Evolutionary conservation across 2,329 filamentous ascomycete genomes (phyloP), one percentile per base, ranked within the genome.

Genomic region (Purpureocillium lavendulum): DNA sequence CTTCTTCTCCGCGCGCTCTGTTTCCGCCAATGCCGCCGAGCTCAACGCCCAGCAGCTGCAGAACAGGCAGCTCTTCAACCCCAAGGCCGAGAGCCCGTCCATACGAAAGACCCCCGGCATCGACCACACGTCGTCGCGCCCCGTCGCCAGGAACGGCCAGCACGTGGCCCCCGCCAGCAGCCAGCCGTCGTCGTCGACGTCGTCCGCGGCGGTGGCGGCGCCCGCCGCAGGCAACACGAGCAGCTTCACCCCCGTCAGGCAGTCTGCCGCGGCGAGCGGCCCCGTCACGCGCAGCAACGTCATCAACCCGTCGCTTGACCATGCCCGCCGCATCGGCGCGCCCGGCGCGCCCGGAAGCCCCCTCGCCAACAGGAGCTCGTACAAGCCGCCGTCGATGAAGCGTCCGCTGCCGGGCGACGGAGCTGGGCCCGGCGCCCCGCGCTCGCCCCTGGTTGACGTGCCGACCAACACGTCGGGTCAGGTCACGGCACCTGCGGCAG

Each of bases 71-170:
- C 66, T 71, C 17, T 90, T 89, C 58, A 83, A 89, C 50, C 84
- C 83, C 3, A 80, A 80, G 42, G 72, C 79, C 6, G 83, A 89
- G 52, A 87, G 82, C 45, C 88, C 89, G 0, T 92, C 88, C 1
- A 88, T 95, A 54, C 78, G 87, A 45, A 89, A 90, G 56, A 96
- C 90, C 1, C 84, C 84, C 0, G 89, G 89, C 3, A 75, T 96
- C 30, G 87, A 96, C 53, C 87, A 94, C 54, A 79, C 66, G 16
- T 82, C 77, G 38, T 89, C 84, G 4, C 81, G 82, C 38, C 87
- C 88, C 0, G 65, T 95, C 2, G 73, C 72, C 4, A 75, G 72
- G 45, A 70, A 67, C 34, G 64, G 70, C 0, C 67, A 74, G 45
- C 74, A 80, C 42, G 64, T 77, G 1, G 56, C 69, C 1, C 67